Evolutionary conservation across 1,139 yeast genomes (phyloP), one percentile per base, ranked within the genome.

Genomic region (Yarrowia galli): DNA sequence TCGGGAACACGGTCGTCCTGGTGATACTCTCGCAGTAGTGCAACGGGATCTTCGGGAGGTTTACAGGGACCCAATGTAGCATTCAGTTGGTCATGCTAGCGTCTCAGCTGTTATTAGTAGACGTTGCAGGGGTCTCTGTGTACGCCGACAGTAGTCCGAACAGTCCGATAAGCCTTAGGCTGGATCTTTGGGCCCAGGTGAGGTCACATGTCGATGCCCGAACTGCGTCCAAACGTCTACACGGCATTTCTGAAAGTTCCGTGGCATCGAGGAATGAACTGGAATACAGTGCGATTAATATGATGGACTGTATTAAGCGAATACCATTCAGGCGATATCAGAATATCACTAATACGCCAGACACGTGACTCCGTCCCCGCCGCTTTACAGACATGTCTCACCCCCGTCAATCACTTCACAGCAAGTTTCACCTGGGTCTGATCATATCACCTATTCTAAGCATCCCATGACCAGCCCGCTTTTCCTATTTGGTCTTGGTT

Each of bases 391-490:
- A 40, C 46, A 43, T 45, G 49, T 45, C 49, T 45, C 49, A 45
- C n/a, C 15, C n/a, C n/a, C n/a, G n/a, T n/a, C n/a, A n/a, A n/a
- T 7, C 10, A 23, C 10, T n/a, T 4, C n/a, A 15, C 32, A 45
- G 49, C 49, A 45, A 45, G 49, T 45, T 45, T 45, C 49, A 45
- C 49, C 16, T 23, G 48, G 7, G n/a, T 36, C 40, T 5, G 16
- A 15, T 43, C 28, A 22, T 16, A 15, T 43, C 28, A 22, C 25
- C 48, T 43, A n/a, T 43, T 43, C 16, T 18, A 43, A 43, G 48
- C 48, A 9, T 46, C 49, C 49, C 49, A 46, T 46, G 49, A 46
- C 49, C 49, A 43, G 48, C 48, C 48, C 48, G 10, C 22, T 42
- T 42, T 15, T 20, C 9, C 3, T 42, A 18, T 42, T 5, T 13